Evolutionary conservation across 352 stramenopile species (phyloP), one percentile per base, ranked within the genome.

Genomic region (Phytophthora ramorum): DNA sequence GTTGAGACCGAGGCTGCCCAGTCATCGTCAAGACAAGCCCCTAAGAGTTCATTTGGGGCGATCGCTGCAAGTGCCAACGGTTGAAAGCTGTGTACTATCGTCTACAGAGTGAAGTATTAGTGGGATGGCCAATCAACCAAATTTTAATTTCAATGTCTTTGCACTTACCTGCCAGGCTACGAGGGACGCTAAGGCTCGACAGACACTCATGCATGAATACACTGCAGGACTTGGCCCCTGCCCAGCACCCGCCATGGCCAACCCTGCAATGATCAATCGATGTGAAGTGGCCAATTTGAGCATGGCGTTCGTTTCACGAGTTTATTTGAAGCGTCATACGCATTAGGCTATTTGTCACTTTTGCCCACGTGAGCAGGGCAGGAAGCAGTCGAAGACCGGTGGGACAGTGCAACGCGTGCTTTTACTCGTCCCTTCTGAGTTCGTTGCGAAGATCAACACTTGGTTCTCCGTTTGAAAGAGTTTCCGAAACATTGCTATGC

Each of bases 31-130:
- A 86, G 63, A 19, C 77, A 82, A 24, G 63, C 73, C 30, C 77
- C 75, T 14, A 86, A 54, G 12, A 80, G 63, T 30, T 83, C 38
- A 41, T 86, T 83, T 2, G 69, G 72, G 1, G 77, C 74, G 17
- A 71, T 58, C 43, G 49, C 54, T 13, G 71, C 68, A 35, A 24
- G 4, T 46, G 38, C 34, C 16, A 44, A 24, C n/a, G 50, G 24
- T 13, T 35, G 43, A 35, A 60, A 37, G 19, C n/a, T 35, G 32
- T 49, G 28, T 17, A 35, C 16, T 20, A 59, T n/a, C 13, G 17
- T 22, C 62, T 68, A 10, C 12, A 41, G 35, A 45, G n/a, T 9
- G 24, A 17, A 24, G n/a, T 28, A 12, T 47, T 8, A 47, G 41
- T 28, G 19, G 19, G 28, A 47, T 47, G n/a, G 3, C 28, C 3